These are phyloP conservation scores for Penstemon newberryi DNA, from an alignment of 257 asterid genomes.

Conservation along the genomic window DNA sequence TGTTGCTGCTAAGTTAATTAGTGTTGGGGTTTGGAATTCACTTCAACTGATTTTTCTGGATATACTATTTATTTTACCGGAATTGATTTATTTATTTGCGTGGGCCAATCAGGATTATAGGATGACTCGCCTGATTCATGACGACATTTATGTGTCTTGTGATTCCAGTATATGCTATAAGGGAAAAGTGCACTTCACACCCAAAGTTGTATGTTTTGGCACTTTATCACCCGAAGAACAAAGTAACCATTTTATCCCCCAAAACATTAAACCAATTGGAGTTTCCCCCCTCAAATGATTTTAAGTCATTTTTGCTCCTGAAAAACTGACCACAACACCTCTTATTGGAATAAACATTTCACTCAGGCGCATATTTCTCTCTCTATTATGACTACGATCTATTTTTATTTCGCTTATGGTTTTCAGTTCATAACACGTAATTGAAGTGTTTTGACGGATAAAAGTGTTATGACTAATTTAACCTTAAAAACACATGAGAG, in stretches of 20 bases:
- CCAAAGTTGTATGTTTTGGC: no score
- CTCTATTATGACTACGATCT: no score
- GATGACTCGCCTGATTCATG: slow-evolving; percentile 15
- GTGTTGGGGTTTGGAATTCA: not conserved
- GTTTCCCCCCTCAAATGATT: not conserved
- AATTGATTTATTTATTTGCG: not conserved
- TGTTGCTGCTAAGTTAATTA: not conserved
- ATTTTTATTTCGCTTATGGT: no score
- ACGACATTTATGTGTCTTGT: not conserved
- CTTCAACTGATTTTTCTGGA: not conserved
- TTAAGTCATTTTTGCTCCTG: not conserved
- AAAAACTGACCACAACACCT: no score
- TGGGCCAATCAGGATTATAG: not conserved
- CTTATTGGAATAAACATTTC: no score
- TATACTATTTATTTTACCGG: not conserved
- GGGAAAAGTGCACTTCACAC: no score
- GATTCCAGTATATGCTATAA: no score
- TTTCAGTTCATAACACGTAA: no score
- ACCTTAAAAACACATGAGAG: no score
- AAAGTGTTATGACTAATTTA: no score
- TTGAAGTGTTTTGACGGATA: no score
- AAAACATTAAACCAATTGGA: not conserved
- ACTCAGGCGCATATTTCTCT: no score
- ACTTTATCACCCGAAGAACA: not conserved
- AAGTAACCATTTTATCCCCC: not conserved